Base-by-base conservation (phyloP, 1,284 basidiomycete genomes). In the Ganoderma multipileum region DNA sequence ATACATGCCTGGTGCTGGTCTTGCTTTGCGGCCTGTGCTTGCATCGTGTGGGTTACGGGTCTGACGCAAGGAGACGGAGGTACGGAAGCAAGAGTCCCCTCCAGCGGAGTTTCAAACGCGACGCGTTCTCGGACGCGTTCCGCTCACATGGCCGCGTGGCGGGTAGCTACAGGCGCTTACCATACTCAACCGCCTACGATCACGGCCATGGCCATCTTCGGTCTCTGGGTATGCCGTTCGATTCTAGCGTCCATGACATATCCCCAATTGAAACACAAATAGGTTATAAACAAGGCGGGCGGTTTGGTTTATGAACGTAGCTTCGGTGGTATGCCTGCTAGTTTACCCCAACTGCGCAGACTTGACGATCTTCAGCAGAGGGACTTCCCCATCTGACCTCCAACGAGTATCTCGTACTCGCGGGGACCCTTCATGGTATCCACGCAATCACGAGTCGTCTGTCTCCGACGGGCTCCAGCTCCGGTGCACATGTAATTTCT, bases 241-340 rank as follows among this genome's bases (percentile, higher is more conserved):
- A 57, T 20, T 26, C 50, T 20, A 23, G 33, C 3, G 61, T 30
- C 30, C 50, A 6, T 44, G 36, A 30, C 23, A 16, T 41, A 3
- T 20, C 30, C 16, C 44, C n/a, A 39, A 23, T 20, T 42, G 23
- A 5, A 7, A 6, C n/a, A 8, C 18, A 4, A 2, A 33, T 68
- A 94, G 96, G 93, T 99, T 71, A 98, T 99, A 79, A 99, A 99
- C 83, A 99, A 99, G 84, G 98, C 98, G 20, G 97, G 97, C 33
- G 98, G 97, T 20, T 88, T 99, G 52, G 94, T 99, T 68, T 99
- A 97, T 82, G 94, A 97, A 76, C 89, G 95, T 69, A 95, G 92
- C 76, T 97, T 97, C 79, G 89, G 92, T 81, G 94, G 96, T 93
- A 68, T 85, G 81, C 55, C 50, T 26, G 36, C 64, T 50, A 23